These are phyloP conservation scores for Phaeosphaeria sp. DNA, from an alignment of 2,329 filamentous ascomycete genomes.

Conservation along the genomic window DNA sequence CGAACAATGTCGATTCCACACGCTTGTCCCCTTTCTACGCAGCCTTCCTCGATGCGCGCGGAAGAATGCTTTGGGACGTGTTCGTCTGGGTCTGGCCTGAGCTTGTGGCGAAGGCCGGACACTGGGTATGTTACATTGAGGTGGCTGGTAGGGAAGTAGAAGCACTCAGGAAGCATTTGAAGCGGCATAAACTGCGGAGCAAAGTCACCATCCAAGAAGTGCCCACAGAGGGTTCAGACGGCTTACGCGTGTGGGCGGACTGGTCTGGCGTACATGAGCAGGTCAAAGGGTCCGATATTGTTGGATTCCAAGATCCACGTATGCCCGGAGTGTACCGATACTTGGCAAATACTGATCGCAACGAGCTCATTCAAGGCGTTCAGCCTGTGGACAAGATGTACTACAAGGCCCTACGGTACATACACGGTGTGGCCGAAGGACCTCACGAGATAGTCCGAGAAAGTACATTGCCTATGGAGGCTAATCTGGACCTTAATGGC, in stretches of 20 bases:
- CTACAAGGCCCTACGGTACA: conserved; percentile 79
- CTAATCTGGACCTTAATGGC: conserved; percentile 84
- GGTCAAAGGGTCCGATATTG: conserved; percentile 13
- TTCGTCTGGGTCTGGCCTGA: conserved; percentile 72
- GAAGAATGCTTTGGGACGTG: conserved; percentile 85
- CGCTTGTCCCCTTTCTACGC: conserved; percentile 63
- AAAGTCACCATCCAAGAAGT: conserved; percentile 72
- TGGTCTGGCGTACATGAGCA: conserved; percentile 62
- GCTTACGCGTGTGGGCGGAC: conserved; percentile 73
- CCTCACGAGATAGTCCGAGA: conserved; percentile 77
- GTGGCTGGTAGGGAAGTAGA: conserved; percentile 74
- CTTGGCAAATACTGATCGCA: conserved; percentile 3
- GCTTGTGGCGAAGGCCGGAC: conserved; percentile 31
- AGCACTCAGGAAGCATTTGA: conserved; percentile 73
- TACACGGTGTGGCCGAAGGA: conserved; percentile 85
- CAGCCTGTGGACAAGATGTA: conserved; percentile 46
- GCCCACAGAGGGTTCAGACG: conserved; percentile 59
- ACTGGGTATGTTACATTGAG: conserved; percentile 77
- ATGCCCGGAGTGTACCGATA: conserved; percentile 19
- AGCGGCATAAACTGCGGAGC: conserved; percentile 83
- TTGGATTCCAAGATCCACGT: conserved; percentile 30
- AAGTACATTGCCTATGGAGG: conserved; percentile 81
- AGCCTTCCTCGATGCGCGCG: conserved; percentile 82
- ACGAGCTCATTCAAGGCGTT: conserved; percentile 5
- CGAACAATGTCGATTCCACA: conserved; percentile 68